Evolutionary conservation across 139 green algal genomes (phyloP), one percentile per base, ranked within the genome.

Genomic region (Closterium sp.): DNA sequence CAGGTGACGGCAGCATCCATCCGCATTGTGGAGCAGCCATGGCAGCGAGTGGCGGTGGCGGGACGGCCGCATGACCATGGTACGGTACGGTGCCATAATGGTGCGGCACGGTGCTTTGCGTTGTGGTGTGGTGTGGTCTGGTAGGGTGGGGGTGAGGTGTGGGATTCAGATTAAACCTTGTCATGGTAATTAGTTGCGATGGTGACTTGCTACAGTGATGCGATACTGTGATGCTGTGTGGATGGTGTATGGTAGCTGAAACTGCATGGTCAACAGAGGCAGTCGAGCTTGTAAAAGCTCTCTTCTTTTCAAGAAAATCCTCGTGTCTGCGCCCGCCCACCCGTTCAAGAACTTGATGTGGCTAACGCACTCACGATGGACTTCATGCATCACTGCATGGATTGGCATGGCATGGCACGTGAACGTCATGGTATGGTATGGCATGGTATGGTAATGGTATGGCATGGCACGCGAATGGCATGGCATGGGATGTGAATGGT

Each of bases 1-100:
- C 38, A 66, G 38, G 38, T 66, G 38, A 66, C 33, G 12, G 33
- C 85, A 66, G 23, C 30, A 7, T 43, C 33, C 3, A 36, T 99
- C 2, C 92, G 85, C 31, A 96, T 99, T 4, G 96, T 98, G 34
- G 95, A 98, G 93, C 95, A 95, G 88, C 96, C 97, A 0, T 99
- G 98, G 98, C 92, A 94, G 43, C 93, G 98, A 0, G 84, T 96
- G 4, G 84, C 92, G 7, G 34, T 96, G 1, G 55, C 91, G 7
- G 97, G 96, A 33, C 33, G 93, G 64, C 34, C 93, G 0, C 97
- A 98, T 88, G 90, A 97, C 23, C 97, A 98, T 89, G 96, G 97
- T 94, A 89, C 16, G 43, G 9, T 87, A 6, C 10, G 38, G 38
- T 33, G 31, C 9, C 16, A 21, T 33, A 21, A 10, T 87, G 84